Conservation (phyloP, 305 asterid genomes). For the Fraxinus paxiana region DNA sequence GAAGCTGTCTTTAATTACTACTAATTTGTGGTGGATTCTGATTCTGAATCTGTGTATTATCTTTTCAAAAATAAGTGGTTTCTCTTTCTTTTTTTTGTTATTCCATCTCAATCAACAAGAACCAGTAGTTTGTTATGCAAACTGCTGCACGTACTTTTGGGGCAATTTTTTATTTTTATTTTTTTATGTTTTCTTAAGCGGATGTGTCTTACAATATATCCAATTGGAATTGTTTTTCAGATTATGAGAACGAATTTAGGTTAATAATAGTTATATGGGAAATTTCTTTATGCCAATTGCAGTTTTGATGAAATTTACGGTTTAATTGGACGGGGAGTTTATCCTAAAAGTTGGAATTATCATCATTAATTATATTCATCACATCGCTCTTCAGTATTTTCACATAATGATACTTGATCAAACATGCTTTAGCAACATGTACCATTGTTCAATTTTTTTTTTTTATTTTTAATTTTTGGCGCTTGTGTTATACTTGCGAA, state of each 20-base stretch:
- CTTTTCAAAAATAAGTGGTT: background rate
- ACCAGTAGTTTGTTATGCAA: background rate
- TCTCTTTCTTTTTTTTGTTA: background rate
- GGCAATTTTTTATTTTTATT: background rate
- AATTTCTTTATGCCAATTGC: background rate
- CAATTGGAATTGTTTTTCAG: background rate
- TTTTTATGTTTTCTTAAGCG: background rate
- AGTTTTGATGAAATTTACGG: too few species aligned
- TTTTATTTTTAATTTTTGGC: background rate
- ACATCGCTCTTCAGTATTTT: background rate
- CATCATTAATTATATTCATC: background rate
- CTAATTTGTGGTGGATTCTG: background rate
- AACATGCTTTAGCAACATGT: background rate
- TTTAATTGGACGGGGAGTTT: background rate
- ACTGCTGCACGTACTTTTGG: background rate
- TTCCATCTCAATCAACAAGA: background rate
- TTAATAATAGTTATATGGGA: background rate
- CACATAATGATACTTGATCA: background rate
- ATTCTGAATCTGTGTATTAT: background rate
- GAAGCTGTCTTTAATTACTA: slow-evolving; percentile 35
- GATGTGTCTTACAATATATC: background rate
- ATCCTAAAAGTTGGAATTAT: background rate
- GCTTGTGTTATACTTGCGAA: too few species aligned
- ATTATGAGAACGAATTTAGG: background rate
- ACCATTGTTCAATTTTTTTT: background rate